These are phyloP conservation scores for Aspergillus sp. DNA, from an alignment of 2,329 filamentous ascomycete genomes.

Conservation along the genomic window DNA sequence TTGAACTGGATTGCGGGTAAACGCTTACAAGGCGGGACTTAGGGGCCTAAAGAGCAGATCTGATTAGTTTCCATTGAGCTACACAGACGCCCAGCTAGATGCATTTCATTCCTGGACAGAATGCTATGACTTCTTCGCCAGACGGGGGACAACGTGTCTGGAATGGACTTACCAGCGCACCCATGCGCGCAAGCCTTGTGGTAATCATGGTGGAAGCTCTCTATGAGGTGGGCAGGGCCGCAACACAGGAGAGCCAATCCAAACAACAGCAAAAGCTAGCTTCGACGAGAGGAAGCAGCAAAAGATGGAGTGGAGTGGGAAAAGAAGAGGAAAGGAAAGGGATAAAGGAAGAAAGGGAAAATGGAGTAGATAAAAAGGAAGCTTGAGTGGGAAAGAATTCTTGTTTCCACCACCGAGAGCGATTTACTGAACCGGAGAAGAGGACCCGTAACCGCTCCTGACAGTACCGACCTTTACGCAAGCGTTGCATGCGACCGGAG, in stretches of 20 bases:
- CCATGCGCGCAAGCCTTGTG: constrained; percentile 49
- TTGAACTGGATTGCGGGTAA: constrained; percentile 7
- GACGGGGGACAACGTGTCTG: constrained; percentile 14
- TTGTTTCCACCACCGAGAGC: constrained; percentile 22
- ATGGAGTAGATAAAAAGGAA: constrained; percentile 39
- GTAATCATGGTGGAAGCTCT: constrained; percentile 51
- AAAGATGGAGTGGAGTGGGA: constrained; percentile 39
- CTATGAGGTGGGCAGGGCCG: constrained; percentile 40
- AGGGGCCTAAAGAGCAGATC: constrained; percentile 37
- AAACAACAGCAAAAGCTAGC: constrained; percentile 36
- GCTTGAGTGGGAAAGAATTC: constrained; percentile 40
- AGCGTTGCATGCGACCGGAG: constrained; percentile 33
- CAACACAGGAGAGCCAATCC: constrained; percentile 38
- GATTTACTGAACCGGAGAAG: constrained; percentile 38
- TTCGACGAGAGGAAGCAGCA: constrained; percentile 42
- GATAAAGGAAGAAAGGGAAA: constrained; percentile 39
- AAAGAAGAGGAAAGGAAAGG: constrained; percentile 35
- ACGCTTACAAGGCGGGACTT: constrained; percentile 50
- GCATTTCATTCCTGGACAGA: constrained; percentile 15
- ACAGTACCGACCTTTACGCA: constrained; percentile 36
- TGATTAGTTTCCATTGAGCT: constrained; percentile 24
- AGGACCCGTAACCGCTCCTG: constrained; percentile 43
- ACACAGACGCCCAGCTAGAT: neutral
- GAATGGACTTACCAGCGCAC: constrained; percentile 48
- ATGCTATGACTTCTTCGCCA: constrained; percentile 6